These are phyloP conservation scores for Ochromonadaceae sp. DNA, from an alignment of 352 stramenopile genomes.

Conservation along the genomic window DNA sequence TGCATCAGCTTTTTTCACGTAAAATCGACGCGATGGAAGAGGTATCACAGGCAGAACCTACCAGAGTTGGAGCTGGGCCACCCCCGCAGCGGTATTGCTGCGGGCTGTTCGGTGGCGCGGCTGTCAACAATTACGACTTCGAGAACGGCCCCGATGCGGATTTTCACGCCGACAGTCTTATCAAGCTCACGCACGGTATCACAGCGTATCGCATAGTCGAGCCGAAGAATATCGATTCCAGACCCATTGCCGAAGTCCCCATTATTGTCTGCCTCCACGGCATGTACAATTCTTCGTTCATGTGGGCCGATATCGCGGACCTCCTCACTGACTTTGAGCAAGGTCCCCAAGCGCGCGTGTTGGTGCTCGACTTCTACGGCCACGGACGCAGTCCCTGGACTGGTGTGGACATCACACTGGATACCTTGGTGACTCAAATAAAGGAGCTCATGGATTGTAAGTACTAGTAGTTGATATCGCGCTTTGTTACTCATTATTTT, in stretches of 20 bases:
- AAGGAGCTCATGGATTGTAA: neutral
- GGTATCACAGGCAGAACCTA: too few species aligned
- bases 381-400: neutral
- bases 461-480: too few species aligned
- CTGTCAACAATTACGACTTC: too few species aligned
- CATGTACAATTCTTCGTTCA: neutral
- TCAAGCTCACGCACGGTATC: neutral
- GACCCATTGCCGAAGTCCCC: neutral
- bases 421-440: constrained; percentile 7
- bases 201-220: constrained; percentile 10
- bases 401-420: neutral
- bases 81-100: too few species aligned
- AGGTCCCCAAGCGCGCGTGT: neutral
- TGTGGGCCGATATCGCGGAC: constrained; percentile 7
- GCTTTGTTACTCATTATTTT: neutral
- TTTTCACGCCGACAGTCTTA: neutral
- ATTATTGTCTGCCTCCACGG: constrained; percentile 6
- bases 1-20: too few species aligned
- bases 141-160: constrained; percentile 2
- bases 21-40: too few species aligned
- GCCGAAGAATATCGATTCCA: neutral
- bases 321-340: neutral
- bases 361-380: constrained; percentile 13
- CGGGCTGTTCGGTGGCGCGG: too few species aligned
- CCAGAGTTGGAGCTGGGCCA: too few species aligned